Base-by-base conservation (phyloP, 2,329 filamentous ascomycete species). In the Sporothrix euskadiensis region DNA sequence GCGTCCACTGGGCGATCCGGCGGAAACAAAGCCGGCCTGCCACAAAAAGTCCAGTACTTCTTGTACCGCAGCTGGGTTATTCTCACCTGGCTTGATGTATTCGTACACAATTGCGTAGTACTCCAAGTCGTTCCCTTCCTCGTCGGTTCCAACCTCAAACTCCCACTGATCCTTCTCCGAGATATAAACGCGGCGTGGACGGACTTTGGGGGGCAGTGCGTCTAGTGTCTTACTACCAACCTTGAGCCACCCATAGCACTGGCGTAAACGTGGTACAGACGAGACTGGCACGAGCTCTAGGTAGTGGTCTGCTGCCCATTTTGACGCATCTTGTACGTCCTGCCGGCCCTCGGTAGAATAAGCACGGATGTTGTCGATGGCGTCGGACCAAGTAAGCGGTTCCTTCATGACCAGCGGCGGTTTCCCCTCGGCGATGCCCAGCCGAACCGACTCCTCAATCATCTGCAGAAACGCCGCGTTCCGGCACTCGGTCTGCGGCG, bases 61-160 rank as follows among this genome's bases (percentile, higher is more conserved):
- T 16, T 70, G 68, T 7, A 70, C 22, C 30, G 9, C 49, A 22
- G 10, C 68, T 26, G 47, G 47, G 16, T 70, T 49, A 32, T 70
- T 70, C 14, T 70, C 49, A 2, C 68, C 68, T 22, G 68, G 68
- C 30, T 70, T 49, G 16, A 70, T 44, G 68, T 70, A 70, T 22
- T 70, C 68, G 68, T 70, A 70, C 26, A 70, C 68, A n/a, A 70
- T 70, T 26, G 68, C 68, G 22, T 56, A 4, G 49, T 70, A 70
- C 30, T 70, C 39, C 39, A 68, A 8, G 26, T 41, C 68, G 30
- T 70, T 57, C 9, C 65, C 65, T 49, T 68, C 19, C 65, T 68
- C 65, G 65, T 68, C 65, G 65, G 12, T 52, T 12, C 65, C 65
- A 52, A 68, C 2, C 39, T 68, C 65, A 68, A 68, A 68, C 39